A percentile compares a stretch with the other conserved stretches of the same genome.
These are phyloP conservation scores for Leishmania tarentolae DNA, from an alignment of 208 protist species.

Conservation along the genomic window DNA sequence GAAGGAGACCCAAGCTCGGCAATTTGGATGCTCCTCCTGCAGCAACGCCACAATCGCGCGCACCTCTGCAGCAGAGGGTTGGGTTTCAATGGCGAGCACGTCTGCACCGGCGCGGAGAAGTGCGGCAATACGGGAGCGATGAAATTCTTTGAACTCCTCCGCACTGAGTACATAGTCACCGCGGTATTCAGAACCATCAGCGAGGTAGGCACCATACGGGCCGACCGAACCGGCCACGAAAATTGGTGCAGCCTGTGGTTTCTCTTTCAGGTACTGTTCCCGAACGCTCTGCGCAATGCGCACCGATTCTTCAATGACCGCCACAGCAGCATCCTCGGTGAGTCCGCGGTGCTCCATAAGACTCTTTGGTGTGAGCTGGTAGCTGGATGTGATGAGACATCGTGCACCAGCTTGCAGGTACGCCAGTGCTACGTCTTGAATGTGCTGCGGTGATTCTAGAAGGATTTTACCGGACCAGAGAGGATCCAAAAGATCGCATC, in stretches of 20 bases:
- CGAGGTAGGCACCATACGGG: slow-evolving; percentile 66
- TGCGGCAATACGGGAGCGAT: slow-evolving; percentile 49
- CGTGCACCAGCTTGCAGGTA: slow-evolving; percentile 51
- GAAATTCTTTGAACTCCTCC: slow-evolving; percentile 51
- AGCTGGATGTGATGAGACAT: slow-evolving; percentile 70
- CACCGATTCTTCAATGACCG: slow-evolving; percentile 43
- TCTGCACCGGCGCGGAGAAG: slow-evolving; percentile 54
- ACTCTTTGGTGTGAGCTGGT: slow-evolving; percentile 52
- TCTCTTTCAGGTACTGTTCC: slow-evolving; percentile 6
- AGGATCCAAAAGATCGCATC: slow-evolving; percentile 50
- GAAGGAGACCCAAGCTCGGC: slow-evolving; percentile 54
- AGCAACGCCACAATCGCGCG: slow-evolving; percentile 50
- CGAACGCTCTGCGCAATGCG: slow-evolving; percentile 38
- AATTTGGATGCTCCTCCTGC: slow-evolving; percentile 46
- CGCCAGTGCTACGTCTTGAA: slow-evolving; percentile 36
- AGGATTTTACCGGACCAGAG: slow-evolving; percentile 71
- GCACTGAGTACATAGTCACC: slow-evolving; percentile 41
- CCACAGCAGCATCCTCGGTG: slow-evolving; percentile 29
- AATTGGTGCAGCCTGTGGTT: slow-evolving; percentile 21
- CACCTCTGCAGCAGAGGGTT: slow-evolving; percentile 51
- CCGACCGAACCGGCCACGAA: slow-evolving; percentile 69
- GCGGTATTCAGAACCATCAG: slow-evolving; percentile 66
- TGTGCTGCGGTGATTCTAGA: slow-evolving; percentile 37
- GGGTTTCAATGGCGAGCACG: slow-evolving; percentile 69
- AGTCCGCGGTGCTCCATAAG: slow-evolving; percentile 47